Evolutionary conservation across 164 flowering plant genomes (phyloP).

Genomic region (grape (Vitis vinifera)): ASM3070453v1 NC_081819.1:19732001-19732500

Average conservation of each 20-base stretch:
- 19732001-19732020: slow-evolving; percentile 95
- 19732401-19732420: slow-evolving; percentile 93
- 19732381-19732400: slow-evolving; percentile 80
- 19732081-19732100: slow-evolving; percentile 85
- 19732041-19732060: slow-evolving; percentile 82
- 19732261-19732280: slow-evolving; percentile 93
- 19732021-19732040: slow-evolving; percentile 96
- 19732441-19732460: neutral
- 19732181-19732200: slow-evolving; percentile 97
- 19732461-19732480: neutral
- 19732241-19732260: slow-evolving; percentile 95
- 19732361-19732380: slow-evolving; percentile 97
- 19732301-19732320: slow-evolving; percentile 95
- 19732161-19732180: slow-evolving; percentile 89
- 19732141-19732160: slow-evolving; percentile 98
- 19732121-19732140: slow-evolving; percentile 87
- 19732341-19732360: slow-evolving; percentile 99
- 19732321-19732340: slow-evolving; percentile 99
- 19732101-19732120: slow-evolving; percentile 71
- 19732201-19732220: slow-evolving; percentile 76
- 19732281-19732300: slow-evolving; percentile 95
- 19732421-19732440: slow-evolving; percentile 81
- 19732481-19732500: no score
- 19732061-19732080: slow-evolving; percentile 86
- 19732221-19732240: slow-evolving; percentile 91